A percentile compares a stretch with the other conserved stretches of the same genome.
phyloP scores from a whole-genome alignment of 2,329 filamentous ascomycete species.

The Colletotrichum echinochloae region DNA sequence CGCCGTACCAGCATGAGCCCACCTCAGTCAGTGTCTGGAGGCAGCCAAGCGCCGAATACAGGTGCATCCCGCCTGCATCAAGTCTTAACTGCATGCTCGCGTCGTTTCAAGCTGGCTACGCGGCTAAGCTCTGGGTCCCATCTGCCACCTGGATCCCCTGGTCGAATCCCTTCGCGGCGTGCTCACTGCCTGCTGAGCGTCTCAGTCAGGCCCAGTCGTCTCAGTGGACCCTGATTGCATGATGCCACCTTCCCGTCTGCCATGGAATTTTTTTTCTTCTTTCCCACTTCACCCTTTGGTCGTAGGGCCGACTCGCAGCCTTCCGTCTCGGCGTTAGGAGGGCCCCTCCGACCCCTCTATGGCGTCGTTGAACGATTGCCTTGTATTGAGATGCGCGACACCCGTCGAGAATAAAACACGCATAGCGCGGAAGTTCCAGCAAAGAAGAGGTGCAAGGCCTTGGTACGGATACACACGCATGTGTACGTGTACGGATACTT shows the following conservation, averaged over 20 bases:
- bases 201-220: slow-evolving; percentile 28
- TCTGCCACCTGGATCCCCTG: slow-evolving; percentile 26
- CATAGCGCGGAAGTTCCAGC: slow-evolving; percentile 1
- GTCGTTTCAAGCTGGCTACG: slow-evolving; percentile 39
- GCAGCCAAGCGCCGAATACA: slow-evolving; percentile 37
- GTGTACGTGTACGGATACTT: not conserved
- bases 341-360: slow-evolving; percentile 36
- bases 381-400: slow-evolving; percentile 31
- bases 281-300: slow-evolving; percentile 3
- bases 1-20: slow-evolving; percentile 7
- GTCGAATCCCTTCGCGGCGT: slow-evolving; percentile 23
- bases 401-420: slow-evolving; percentile 14
- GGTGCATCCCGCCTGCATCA: slow-evolving; percentile 13
- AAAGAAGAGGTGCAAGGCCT: not conserved
- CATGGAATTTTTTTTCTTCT: slow-evolving; percentile 11
- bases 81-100: slow-evolving; percentile 27
- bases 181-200: slow-evolving; percentile 1
- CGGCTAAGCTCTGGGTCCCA: slow-evolving; percentile 37
- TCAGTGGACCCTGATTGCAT: slow-evolving; percentile 39
- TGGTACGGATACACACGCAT: not conserved
- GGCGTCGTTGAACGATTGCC: not conserved
- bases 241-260: slow-evolving; percentile 30
- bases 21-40: slow-evolving; percentile 5
- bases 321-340: slow-evolving; percentile 23
- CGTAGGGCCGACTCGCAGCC: slow-evolving; percentile 29